Base-by-base conservation (phyloP, 108 stramenopile genomes). In the Nannochloropsis salina region DNA sequence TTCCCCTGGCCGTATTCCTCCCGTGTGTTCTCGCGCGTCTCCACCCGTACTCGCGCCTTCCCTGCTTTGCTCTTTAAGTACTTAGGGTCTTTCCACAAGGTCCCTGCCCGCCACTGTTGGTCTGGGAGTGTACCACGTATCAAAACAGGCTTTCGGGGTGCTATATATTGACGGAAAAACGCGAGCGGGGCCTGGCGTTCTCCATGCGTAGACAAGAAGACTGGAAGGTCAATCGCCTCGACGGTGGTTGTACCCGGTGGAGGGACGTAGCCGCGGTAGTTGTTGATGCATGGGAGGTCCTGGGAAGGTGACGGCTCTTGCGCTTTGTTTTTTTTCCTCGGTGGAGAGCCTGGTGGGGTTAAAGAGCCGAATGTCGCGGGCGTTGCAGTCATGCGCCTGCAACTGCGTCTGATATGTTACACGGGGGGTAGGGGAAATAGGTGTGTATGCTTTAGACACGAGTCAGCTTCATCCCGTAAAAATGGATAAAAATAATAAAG, bases 1-100 rank as follows among this genome's bases (percentile, higher is more conserved):
- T 22, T 83, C 5, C 89, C 90, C 80, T 89, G 44, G 3, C 90
- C 90, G 44, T 86, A 91, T 18, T 45, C 43, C 81, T 91, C 90
- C 20, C 6, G 80, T 40, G 80, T 41, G 6, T 43, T 41, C 11
- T 41, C 87, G 9, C 90, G 44, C 18, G 82, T 88, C 82, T 91
- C 90, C 44, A 91, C 87, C 45, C 83, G 88, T 41, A 91, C 89
- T 43, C 44, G 31, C 6, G 89, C 87, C 9, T 90, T 87, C 12
- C 88, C 89, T 9, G 89, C 88, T 86, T 88, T 31, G 44, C 10
- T 31, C 8, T 31, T 42, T n/a, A 40, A 18, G 41, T 88, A 82
- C 42, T 83, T 21, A 22, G 84, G 86, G 22, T 88, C 86, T 42
- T 88, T 20, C 42, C 86, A 83, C 21, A 83, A 44, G 9, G 20